Evolutionary conservation across 495 filamentous ascomycete genomes (phyloP).

Genomic region (Penicillium samsonianum): DNA sequence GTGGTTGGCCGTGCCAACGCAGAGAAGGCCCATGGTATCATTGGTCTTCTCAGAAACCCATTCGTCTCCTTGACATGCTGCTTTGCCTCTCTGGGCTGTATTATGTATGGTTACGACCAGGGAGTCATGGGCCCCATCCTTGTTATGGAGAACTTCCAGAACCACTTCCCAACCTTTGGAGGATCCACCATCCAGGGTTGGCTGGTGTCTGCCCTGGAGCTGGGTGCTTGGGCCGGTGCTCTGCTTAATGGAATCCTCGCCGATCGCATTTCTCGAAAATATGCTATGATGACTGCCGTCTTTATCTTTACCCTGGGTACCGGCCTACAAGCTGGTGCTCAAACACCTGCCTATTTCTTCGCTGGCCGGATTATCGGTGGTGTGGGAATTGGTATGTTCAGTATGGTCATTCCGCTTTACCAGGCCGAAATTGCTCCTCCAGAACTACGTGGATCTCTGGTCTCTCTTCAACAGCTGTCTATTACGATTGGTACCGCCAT

Average conservation of each 20-base stretch:
- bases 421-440: slow-evolving; percentile 5
- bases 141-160: slow-evolving; percentile 33
- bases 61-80: slow-evolving; percentile 39
- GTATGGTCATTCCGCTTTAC: slow-evolving; percentile 16
- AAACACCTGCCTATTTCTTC: slow-evolving; percentile 4
- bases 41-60: slow-evolving; percentile 39
- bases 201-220: slow-evolving; percentile 5
- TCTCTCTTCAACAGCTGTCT: slow-evolving; percentile 27
- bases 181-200: slow-evolving; percentile 50
- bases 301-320: slow-evolving; percentile 8
- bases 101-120: slow-evolving; percentile 68
- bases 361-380: slow-evolving; percentile 6
- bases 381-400: slow-evolving; percentile 10
- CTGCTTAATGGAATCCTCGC: slow-evolving; percentile 7
- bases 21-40: slow-evolving; percentile 34
- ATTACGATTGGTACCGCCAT: slow-evolving; percentile 37
- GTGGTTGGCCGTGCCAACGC: slow-evolving; percentile 38
- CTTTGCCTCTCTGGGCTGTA: slow-evolving; percentile 76
- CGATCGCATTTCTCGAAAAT: slow-evolving; percentile 7
- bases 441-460: slow-evolving; percentile 6
- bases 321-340: not conserved
- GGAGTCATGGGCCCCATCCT: slow-evolving; percentile 72
- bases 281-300: slow-evolving; percentile 3
- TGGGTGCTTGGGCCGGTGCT: slow-evolving; percentile 10
- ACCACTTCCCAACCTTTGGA: slow-evolving; percentile 51